These are phyloP conservation scores for Ambrosiella cleistominuta DNA, from an alignment of 2,329 filamentous ascomycete genomes.

Conservation along the genomic window DNA sequence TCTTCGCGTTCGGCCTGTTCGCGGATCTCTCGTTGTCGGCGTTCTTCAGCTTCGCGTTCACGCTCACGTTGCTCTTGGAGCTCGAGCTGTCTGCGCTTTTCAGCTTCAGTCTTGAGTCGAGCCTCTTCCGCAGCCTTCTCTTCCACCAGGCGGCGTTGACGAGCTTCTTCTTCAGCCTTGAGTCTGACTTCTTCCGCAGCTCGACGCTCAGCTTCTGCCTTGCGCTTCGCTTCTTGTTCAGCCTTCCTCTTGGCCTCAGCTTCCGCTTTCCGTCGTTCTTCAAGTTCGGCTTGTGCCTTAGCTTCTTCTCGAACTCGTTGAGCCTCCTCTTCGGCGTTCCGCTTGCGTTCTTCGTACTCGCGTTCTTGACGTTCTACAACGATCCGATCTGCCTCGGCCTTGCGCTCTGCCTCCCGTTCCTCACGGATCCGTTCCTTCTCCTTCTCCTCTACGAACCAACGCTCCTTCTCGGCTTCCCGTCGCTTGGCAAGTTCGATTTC, in stretches of 20 bases:
- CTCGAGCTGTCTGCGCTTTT: constrained; percentile 19
- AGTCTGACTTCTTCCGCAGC: constrained; percentile 14
- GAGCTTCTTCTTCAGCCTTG: constrained; percentile 20
- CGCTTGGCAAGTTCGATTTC: constrained; percentile 16
- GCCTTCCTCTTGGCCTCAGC: not conserved
- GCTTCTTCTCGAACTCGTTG: not conserved
- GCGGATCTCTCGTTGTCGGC: constrained; percentile 12
- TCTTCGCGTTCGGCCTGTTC: not conserved
- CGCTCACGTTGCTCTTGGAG: constrained; percentile 23
- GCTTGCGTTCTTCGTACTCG: constrained; percentile 17
- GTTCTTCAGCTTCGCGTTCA: constrained; percentile 30
- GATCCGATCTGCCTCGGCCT: constrained; percentile 16
- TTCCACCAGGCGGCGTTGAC: not conserved
- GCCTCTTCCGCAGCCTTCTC: constrained; percentile 14
- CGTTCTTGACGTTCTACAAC: constrained; percentile 11
- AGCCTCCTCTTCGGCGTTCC: constrained; percentile 15
- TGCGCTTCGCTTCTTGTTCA: not conserved
- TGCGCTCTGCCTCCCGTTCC: constrained; percentile 19
- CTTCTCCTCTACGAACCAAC: constrained; percentile 19
- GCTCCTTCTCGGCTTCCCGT: constrained; percentile 15
- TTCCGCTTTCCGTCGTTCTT: not conserved
- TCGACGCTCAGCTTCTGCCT: not conserved
- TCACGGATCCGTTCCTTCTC: constrained; percentile 22
- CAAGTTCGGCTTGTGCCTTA: not conserved
- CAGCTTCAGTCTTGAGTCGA: constrained; percentile 19